A percentile compares a stretch with the other conserved stretches of the same genome.
Evolutionary conservation across 2,329 filamentous ascomycete genomes (phyloP).

Genomic region (Orbilia brochopaga): DNA sequence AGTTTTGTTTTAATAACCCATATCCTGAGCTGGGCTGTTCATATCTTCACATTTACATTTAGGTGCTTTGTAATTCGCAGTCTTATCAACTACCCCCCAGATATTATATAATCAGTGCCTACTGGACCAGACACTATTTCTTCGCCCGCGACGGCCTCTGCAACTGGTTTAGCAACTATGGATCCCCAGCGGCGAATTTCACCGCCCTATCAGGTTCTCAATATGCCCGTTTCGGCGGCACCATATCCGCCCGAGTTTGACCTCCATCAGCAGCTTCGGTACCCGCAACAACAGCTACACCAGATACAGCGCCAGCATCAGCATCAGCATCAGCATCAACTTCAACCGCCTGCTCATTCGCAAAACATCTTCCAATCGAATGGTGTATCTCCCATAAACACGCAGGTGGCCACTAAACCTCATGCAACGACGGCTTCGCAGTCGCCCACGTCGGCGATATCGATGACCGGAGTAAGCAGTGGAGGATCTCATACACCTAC

Average conservation of each 20-base stretch:
- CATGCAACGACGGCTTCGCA: conserved; percentile 39
- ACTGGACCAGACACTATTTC: too few relatives aligned
- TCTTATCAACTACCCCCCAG: too few relatives aligned
- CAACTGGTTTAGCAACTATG: conserved; percentile 7
- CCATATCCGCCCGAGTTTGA: conserved; percentile 47
- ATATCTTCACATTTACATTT: conserved; percentile 23
- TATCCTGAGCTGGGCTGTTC: conserved; percentile 8
- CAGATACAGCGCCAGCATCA: conserved; percentile 21
- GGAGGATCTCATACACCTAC: conserved; percentile 42
- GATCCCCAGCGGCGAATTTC: conserved; percentile 41
- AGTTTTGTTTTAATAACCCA: conserved; percentile 7
- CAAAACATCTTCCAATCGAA: conserved; percentile 38
- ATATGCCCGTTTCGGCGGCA: conserved; percentile 34
- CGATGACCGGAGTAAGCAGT: conserved; percentile 12
- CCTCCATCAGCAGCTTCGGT: conserved; percentile 42
- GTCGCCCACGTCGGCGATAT: conserved; percentile 36
- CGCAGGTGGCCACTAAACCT: conserved; percentile 28
- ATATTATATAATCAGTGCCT: too few relatives aligned
- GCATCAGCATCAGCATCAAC: conserved; percentile 38
- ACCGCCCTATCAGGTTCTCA: conserved; percentile 39
- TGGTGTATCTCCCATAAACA: conserved; percentile 46
- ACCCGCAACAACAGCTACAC: conserved; percentile 32
- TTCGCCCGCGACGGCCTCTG: conserved; percentile 5
- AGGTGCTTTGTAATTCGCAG: background rate
- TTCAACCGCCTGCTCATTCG: background rate